Percentiles rank a stretch among this genome's conserved stretches.
Evolutionary conservation across 164 flowering plant genomes (phyloP).

Genomic region (Kalanchoe fedtschenkoi): DNA sequence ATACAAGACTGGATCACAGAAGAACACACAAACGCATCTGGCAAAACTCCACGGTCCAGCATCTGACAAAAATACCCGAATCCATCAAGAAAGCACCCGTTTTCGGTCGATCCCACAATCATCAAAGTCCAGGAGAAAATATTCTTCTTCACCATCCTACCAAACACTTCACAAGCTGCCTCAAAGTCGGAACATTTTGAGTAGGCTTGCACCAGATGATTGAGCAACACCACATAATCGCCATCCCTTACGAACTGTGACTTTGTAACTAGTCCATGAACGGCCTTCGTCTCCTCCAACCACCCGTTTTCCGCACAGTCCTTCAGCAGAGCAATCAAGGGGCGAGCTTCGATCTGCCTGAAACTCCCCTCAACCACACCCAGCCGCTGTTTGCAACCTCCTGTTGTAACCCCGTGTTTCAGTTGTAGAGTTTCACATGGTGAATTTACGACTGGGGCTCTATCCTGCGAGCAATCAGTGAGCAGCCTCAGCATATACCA

Average conservation of each 20-base stretch:
- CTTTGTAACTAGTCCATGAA: conserved; percentile 39
- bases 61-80: conserved; percentile 28
- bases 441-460: background rate
- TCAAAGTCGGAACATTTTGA: conserved; percentile 34
- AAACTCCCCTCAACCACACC: background rate
- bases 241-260: conserved; percentile 16
- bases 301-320: conserved; percentile 20
- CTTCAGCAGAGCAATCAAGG: background rate
- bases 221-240: conserved; percentile 22
- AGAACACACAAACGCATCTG: conserved; percentile 41
- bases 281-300: conserved; percentile 23
- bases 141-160: conserved; percentile 31
- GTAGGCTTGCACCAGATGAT: conserved; percentile 40
- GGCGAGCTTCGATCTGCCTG: background rate
- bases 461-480: background rate
- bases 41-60: conserved; percentile 24
- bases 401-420: background rate
- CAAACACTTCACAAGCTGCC: conserved; percentile 30
- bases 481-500: background rate
- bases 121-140: conserved; percentile 55
- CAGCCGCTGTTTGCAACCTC: background rate
- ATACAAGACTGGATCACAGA: conserved; percentile 38
- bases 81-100: conserved; percentile 31
- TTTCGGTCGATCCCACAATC: conserved; percentile 44
- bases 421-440: background rate